Percentiles rank a stretch among this genome's conserved stretches.
Conservation (phyloP, 345 rosid genomes). For the Ceriops zippeliana region DNA sequence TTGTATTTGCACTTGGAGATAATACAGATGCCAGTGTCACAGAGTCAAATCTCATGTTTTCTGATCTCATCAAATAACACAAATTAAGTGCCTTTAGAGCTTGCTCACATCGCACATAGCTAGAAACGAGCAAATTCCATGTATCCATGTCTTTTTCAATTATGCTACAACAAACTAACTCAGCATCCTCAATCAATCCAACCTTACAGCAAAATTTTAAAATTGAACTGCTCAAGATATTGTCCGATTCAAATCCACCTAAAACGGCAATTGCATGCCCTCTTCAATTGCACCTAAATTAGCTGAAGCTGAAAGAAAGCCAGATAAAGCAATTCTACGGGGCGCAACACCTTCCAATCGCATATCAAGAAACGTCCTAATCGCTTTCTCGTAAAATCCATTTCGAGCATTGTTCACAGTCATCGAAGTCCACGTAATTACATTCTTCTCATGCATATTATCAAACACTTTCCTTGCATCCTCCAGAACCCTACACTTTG, state of each 20-base stretch:
- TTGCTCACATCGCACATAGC: constrained; percentile 47
- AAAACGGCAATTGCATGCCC: constrained; percentile 61
- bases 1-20: constrained; percentile 47
- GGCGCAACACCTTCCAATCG: constrained; percentile 49
- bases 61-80: constrained; percentile 52
- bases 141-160: constrained; percentile 57
- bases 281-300: constrained; percentile 56
- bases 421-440: constrained; percentile 61
- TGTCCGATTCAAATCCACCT: constrained; percentile 55
- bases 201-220: constrained; percentile 70
- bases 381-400: constrained; percentile 54
- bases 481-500: constrained; percentile 53
- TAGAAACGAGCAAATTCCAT: constrained; percentile 76
- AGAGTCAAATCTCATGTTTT: constrained; percentile 56
- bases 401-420: constrained; percentile 57
- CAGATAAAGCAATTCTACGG: constrained; percentile 53
- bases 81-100: constrained; percentile 45
- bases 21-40: constrained; percentile 59
- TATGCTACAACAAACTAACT: constrained; percentile 52
- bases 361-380: constrained; percentile 45
- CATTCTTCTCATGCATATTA: constrained; percentile 47
- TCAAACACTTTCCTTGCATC: constrained; percentile 65
- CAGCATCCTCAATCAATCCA: constrained; percentile 62
- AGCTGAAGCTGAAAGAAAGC: constrained; percentile 69
- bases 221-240: constrained; percentile 59